Evolutionary conservation across 2,329 filamentous ascomycete genomes (phyloP), one percentile per base, ranked within the genome.

Genomic region (Colletotrichum sp.): DNA sequence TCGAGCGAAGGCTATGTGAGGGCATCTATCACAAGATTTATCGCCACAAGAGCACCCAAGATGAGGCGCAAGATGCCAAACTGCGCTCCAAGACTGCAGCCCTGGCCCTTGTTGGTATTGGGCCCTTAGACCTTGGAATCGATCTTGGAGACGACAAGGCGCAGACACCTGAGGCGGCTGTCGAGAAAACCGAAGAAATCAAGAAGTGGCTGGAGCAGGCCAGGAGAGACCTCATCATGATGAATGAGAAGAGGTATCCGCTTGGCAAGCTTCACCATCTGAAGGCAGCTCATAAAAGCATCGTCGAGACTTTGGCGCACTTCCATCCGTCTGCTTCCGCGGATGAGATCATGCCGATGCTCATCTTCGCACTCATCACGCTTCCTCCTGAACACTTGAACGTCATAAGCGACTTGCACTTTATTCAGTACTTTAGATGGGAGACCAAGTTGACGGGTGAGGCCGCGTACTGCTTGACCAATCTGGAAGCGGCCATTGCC

Each of bases 341-440:
- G 4, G 97, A 99, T 82, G 97, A 99, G 85, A 98, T 99, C 71
- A 93, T 99, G 83, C 97, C 97, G 1, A 98, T 98, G 84, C 90
- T 99, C 77, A 99, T 99, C 77, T 99, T 98, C 86, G 95, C 96
- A 0, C 90, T 99, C 76, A 98, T 99, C 82, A 98, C 96, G 4
- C 93, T 96, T 60, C 94, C 95, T 1, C 94, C 96, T 0, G 95
- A 97, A 83, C 92, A 93, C 39, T 93, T 99, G 64, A 95, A 96
- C 83, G 94, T 96, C 71, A 95, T 98, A 81, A 99, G 96, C 87
- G 98, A 99, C 83, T 88, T 98, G n/a, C 92, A 94, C 79, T 99
- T 99, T 83, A 96, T 99, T 79, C 96, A 99, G 82, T 89, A 94
- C 77, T 99, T 99, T 83, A 92, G 97, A 72, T 95, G 95, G 83